Conservation (phyloP, 2,329 filamentous ascomycete species). For the Venturia effusa region DNA sequence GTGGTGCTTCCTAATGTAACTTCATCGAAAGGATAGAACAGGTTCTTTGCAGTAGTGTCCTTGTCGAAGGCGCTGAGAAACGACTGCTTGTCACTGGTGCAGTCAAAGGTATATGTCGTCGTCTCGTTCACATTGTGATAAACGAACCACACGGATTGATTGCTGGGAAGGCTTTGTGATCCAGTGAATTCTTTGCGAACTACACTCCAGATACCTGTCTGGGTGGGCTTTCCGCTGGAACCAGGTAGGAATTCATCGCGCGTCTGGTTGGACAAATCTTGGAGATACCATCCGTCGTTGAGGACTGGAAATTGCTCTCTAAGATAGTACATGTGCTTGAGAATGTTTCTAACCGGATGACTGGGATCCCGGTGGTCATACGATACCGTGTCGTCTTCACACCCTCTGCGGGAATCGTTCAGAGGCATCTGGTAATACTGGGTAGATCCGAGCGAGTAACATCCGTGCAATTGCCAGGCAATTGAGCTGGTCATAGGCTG, state of each 20-base stretch:
- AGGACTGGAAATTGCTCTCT: conserved; percentile 45
- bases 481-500: conserved; percentile 50
- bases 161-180: conserved; percentile 41
- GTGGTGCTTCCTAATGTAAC: conserved; percentile 38
- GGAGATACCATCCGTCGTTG: conserved; percentile 47
- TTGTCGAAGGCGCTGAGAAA: conserved; percentile 46
- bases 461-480: conserved; percentile 56
- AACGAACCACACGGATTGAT: conserved; percentile 41
- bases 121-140: conserved; percentile 40
- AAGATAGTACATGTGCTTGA: conserved; percentile 52
- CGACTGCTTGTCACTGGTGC: conserved; percentile 28
- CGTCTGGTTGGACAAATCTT: conserved; percentile 47
- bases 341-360: conserved; percentile 48
- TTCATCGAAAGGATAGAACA: conserved; percentile 52
- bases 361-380: conserved; percentile 54
- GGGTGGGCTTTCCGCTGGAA: conserved; percentile 16
- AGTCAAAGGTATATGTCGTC: conserved; percentile 47
- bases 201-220: conserved; percentile 45
- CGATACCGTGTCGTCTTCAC: conserved; percentile 44
- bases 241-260: conserved; percentile 17
- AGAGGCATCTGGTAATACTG: conserved; percentile 50
- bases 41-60: conserved; percentile 47
- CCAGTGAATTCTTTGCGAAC: conserved; percentile 38
- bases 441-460: conserved; percentile 45
- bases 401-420: conserved; percentile 42